Evolutionary conservation across 1,284 basidiomycete species (phyloP).

Genomic region (Xerocomus amazonicus): DNA sequence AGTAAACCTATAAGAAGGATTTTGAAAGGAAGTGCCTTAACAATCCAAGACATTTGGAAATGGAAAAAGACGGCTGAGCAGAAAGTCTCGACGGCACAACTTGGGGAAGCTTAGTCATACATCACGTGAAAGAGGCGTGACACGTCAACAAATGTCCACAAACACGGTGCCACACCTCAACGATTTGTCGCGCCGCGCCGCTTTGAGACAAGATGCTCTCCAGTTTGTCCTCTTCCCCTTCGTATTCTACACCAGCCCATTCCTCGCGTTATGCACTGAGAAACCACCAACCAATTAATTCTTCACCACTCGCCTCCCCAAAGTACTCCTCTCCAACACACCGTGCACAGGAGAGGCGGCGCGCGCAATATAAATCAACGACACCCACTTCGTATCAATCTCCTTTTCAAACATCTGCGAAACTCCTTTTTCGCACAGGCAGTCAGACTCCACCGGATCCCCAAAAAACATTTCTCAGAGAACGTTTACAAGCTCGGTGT

Average conservation of each 20-base stretch:
- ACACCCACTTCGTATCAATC: conserved; percentile 11
- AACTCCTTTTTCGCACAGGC: conserved; percentile 13
- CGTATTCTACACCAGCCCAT: conserved; percentile 27
- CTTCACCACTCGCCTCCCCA: conserved; percentile 45
- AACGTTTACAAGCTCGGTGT: conserved; percentile 59
- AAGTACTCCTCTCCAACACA: conserved; percentile 39
- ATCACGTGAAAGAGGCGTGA: conserved; percentile 18
- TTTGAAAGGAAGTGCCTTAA: too few species aligned
- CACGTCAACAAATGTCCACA: conserved; percentile 29
- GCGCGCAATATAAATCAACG: conserved; percentile 45
- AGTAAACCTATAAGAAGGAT: neutral
- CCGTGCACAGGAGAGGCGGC: conserved; percentile 40
- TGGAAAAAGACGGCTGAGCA: too few species aligned
- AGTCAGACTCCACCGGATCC: conserved; percentile 33
- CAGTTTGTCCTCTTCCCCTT: conserved; percentile 18
- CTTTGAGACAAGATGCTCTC: conserved; percentile 13
- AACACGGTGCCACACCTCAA: conserved; percentile 14
- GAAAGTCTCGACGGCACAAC: too few species aligned
- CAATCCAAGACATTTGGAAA: too few species aligned
- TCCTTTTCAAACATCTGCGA: conserved; percentile 11
- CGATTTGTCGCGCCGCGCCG: conserved; percentile 1
- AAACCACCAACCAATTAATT: conserved; percentile 39
- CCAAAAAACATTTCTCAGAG: conserved; percentile 50
- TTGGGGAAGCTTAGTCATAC: too few species aligned
- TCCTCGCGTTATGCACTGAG: conserved; percentile 28